phyloP scores from a whole-genome alignment of 108 stramenopile genomes.

The Skeletonema potamos region DNA sequence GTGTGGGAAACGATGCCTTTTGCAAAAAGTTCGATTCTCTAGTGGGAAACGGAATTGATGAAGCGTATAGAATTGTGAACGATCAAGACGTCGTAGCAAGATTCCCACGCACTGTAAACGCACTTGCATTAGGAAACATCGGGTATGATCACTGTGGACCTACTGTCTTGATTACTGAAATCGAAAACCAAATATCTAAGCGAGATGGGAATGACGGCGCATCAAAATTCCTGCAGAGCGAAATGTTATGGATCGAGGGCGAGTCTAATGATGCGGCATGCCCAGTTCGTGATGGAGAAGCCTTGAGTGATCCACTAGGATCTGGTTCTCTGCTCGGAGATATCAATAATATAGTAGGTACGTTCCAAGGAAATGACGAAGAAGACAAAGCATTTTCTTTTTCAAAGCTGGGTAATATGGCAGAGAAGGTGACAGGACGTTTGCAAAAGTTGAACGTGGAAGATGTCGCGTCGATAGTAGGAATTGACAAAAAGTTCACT shows the following conservation, averaged over 20 bases:
- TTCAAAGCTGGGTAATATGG: conserved; percentile 21
- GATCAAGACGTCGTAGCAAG: conserved; percentile 80
- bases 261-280: conserved; percentile 62
- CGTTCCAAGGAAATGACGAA: conserved; percentile 17
- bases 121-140: conserved; percentile 58
- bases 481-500: conserved; percentile 70
- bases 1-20: conserved; percentile 80
- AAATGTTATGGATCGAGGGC: conserved; percentile 72
- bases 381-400: conserved; percentile 13
- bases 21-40: conserved; percentile 59
- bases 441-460: conserved; percentile 49
- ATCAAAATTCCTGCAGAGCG: conserved; percentile 9
- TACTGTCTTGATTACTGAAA: conserved; percentile 66
- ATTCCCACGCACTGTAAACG: conserved; percentile 77
- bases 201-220: conserved; percentile 20
- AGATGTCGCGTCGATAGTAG: conserved; percentile 68
- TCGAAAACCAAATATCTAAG: conserved; percentile 21
- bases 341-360: conserved; percentile 29
- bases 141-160: conserved; percentile 84
- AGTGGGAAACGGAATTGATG: conserved; percentile 57
- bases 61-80: conserved; percentile 84
- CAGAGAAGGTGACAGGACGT: conserved; percentile 49
- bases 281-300: conserved; percentile 75
- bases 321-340: conserved; percentile 72
- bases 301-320: conserved; percentile 59